Base-by-base conservation (phyloP, 768 basidiomycete genomes). In the Chalciporus piperatus region DNA sequence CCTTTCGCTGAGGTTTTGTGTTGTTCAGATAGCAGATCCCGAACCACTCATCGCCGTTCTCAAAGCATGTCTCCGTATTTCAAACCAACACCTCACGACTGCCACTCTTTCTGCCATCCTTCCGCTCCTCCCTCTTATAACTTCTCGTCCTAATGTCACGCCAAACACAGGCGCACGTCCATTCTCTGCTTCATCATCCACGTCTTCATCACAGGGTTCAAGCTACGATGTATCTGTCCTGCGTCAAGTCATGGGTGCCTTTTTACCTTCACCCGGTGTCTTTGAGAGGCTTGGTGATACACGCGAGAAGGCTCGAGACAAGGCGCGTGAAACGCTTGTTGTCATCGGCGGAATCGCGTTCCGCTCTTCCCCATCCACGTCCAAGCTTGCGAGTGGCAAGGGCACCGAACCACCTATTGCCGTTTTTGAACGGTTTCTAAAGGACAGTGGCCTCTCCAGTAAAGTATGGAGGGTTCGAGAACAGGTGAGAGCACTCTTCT, bases 401-500 rank as follows among this genome's bases (percentile, higher is more conserved):
- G 79, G 81, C 22, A 73, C 74, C 14, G 89, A 92, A 69, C 81
- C 82, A 14, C 86, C 88, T 11, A 65, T 87, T 44, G 72, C 74
- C 59, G 72, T 84, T 27, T 89, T 91, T 57, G 92, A 94, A 66
- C 75, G 82, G 41, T 77, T 79, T 58, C 48, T 95, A 54, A 81
- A 78, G 59, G 93, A 95, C 59, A 73, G 64, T 6, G 93, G 87
- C 3, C 67, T 95, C 35, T 72, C 71, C 39, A 92, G 89, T 70
- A 95, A 94, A 73, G 85, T 87, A 8, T 87, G 87, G 82, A 86
- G 87, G 69, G 84, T 91, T 33, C 77, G 88, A 48, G 92, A 96
- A 69, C 92, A 93, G 79, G 91, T 87, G 64, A 59, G 83, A 12
- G n/a, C 19, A 22, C 45, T 13, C 20, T 51, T 28, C 43, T 23